Percentiles rank a stretch among this genome's conserved stretches.
Conservation (phyloP, 495 filamentous ascomycete species). For the Aspergillus homomorphus region DNA sequence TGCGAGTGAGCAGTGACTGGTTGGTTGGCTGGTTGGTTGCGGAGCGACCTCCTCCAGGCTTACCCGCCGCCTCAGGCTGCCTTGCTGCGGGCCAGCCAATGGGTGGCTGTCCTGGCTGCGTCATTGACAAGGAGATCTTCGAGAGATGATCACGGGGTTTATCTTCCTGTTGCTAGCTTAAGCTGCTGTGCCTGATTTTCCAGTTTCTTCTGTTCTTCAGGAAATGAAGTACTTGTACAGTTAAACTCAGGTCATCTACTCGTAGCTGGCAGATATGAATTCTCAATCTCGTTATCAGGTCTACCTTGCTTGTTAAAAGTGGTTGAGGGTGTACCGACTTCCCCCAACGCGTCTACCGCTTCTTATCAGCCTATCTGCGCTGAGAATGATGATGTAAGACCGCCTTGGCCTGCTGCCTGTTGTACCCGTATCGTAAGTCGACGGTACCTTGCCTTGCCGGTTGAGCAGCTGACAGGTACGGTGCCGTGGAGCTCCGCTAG, state of each 20-base stretch:
- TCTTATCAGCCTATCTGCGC: slow-evolving; percentile 1
- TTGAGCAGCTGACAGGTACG: slow-evolving; percentile 1
- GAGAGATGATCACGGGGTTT: slow-evolving; percentile 11
- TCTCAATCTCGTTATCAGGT: too few relatives aligned
- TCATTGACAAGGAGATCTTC: slow-evolving; percentile 22
- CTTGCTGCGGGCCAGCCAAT: slow-evolving; percentile 18
- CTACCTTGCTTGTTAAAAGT: not conserved
- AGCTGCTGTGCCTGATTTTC: slow-evolving; percentile 7
- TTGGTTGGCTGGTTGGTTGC: slow-evolving; percentile 20
- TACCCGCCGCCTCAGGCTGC: not conserved
- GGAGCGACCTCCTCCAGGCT: slow-evolving; percentile 21
- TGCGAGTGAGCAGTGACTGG: slow-evolving; percentile 13
- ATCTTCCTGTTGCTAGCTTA: not conserved
- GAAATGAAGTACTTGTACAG: not conserved
- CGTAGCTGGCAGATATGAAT: too few relatives aligned
- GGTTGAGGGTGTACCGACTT: not conserved
- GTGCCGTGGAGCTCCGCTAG: not conserved
- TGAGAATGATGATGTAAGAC: slow-evolving; percentile 14
- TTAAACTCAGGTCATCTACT: too few relatives aligned
- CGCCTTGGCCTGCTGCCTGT: slow-evolving; percentile 5
- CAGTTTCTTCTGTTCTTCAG: not conserved
- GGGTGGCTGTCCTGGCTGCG: slow-evolving; percentile 17
- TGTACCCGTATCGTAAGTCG: not conserved
- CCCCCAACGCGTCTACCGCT: not conserved
- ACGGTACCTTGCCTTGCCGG: not conserved